Percentiles rank a stretch among this genome's conserved stretches.
These are phyloP conservation scores for Vaccinium myrtillus DNA, from an alignment of 148 eudicot species.

Conservation along the genomic window DNA sequence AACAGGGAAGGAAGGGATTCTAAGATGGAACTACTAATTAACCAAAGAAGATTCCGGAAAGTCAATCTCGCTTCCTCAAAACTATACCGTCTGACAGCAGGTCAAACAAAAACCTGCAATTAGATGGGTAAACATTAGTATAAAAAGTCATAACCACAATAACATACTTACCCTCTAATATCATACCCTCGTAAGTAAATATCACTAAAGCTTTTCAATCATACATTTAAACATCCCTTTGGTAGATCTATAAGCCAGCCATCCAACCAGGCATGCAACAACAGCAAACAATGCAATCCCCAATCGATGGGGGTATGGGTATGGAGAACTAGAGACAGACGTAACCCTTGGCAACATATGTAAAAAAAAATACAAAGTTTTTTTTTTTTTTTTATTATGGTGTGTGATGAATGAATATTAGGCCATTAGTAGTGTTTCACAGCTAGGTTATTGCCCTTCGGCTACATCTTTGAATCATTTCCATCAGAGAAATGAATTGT, in stretches of 20 bases:
- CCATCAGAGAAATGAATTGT: not conserved
- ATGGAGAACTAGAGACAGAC: not conserved
- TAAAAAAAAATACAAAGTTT: not conserved
- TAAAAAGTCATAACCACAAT: not conserved
- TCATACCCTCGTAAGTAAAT: not conserved
- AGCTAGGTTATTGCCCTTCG: not conserved
- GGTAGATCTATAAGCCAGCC: not conserved
- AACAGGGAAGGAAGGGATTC: not conserved
- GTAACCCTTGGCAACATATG: not conserved
- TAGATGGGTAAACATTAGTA: not conserved
- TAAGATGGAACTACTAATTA: not conserved
- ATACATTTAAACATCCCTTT: not conserved
- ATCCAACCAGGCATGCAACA: not conserved
- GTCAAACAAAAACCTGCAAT: not conserved
- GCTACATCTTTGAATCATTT: not conserved
- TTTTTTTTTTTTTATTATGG: not conserved
- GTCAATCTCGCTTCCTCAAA: not conserved
- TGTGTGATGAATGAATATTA: not conserved
- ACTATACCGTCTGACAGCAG: not conserved
- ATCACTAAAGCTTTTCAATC: not conserved
- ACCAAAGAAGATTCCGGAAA: not conserved
- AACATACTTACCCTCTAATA: not conserved
- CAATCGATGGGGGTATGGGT: not conserved
- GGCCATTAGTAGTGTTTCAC: not conserved
- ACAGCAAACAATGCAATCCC: not conserved